Percentiles rank a stretch among this genome's conserved stretches.
These are phyloP conservation scores for Euphrasia arctica DNA, from an alignment of 305 asterid genomes.

Conservation along the genomic window DNA sequence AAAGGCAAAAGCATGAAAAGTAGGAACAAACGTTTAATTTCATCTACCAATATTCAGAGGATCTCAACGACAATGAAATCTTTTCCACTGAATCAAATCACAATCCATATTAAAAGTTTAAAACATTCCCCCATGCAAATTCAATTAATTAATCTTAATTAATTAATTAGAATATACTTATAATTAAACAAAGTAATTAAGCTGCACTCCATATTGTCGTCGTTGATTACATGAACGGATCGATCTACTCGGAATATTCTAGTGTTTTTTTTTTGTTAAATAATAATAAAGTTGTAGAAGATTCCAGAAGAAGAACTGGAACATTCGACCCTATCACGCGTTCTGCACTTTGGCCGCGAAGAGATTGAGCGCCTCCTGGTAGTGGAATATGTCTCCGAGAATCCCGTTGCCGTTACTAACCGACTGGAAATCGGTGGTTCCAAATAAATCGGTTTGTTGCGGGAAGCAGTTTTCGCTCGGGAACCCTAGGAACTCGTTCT, in stretches of 20 bases:
- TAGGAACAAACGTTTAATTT: slow-evolving; percentile 17
- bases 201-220: too few species aligned
- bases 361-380: slow-evolving; percentile 52
- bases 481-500: slow-evolving; percentile 28
- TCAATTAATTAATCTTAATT: background rate
- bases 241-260: too few species aligned
- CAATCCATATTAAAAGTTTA: slow-evolving; percentile 22
- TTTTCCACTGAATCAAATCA: slow-evolving; percentile 28
- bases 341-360: slow-evolving; percentile 51
- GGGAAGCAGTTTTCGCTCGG: slow-evolving; percentile 11
- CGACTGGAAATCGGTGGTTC: too few species aligned
- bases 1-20: slow-evolving; percentile 37
- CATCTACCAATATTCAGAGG: slow-evolving; percentile 7
- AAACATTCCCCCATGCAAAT: slow-evolving; percentile 27
- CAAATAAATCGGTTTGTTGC: too few species aligned
- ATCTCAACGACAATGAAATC: slow-evolving; percentile 30
- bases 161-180: background rate
- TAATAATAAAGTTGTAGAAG: slow-evolving; percentile 1
- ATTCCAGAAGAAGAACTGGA: background rate
- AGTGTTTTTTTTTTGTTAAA: background rate
- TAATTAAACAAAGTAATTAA: background rate
- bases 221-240: too few species aligned
- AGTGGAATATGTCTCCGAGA: slow-evolving; percentile 57
- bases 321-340: slow-evolving; percentile 25
- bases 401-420: slow-evolving; percentile 25